Evolutionary conservation across 2,329 filamentous ascomycete species (phyloP).

Genomic region (Diaporthe australafricana): DNA sequence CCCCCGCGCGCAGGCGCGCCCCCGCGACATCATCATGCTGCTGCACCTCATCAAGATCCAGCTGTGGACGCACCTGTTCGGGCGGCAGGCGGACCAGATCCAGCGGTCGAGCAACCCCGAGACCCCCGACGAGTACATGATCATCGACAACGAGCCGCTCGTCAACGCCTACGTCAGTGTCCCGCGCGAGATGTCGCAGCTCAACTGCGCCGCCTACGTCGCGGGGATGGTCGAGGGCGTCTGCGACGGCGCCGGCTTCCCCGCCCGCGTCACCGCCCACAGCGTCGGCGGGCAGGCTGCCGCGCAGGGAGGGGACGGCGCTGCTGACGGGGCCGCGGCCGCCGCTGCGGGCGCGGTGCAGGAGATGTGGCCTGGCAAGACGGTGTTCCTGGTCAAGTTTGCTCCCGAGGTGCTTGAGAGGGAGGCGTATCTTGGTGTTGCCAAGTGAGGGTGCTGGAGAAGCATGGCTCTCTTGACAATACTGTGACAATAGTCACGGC

Average conservation of each 20-base stretch:
- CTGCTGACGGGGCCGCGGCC: slow-evolving; percentile 86
- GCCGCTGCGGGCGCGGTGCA: slow-evolving; percentile 70
- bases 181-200: slow-evolving; percentile 93
- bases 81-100: slow-evolving; percentile 88
- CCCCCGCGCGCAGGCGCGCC: slow-evolving; percentile 77
- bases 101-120: slow-evolving; percentile 87
- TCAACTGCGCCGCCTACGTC: slow-evolving; percentile 96
- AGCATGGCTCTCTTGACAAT: slow-evolving; percentile 33
- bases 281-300: slow-evolving; percentile 71
- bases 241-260: slow-evolving; percentile 92
- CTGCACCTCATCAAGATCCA: slow-evolving; percentile 95
- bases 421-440: slow-evolving; percentile 78
- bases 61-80: slow-evolving; percentile 93
- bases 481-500: slow-evolving; percentile 37
- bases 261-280: slow-evolving; percentile 90
- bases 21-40: slow-evolving; percentile 88
- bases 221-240: slow-evolving; percentile 96
- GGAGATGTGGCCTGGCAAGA: slow-evolving; percentile 96
- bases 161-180: slow-evolving; percentile 95
- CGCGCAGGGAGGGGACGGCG: slow-evolving; percentile 80
- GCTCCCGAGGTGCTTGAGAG: slow-evolving; percentile 90
- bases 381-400: slow-evolving; percentile 95
- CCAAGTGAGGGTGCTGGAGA: slow-evolving; percentile 54
- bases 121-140: slow-evolving; percentile 97
- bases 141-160: slow-evolving; percentile 96